A percentile compares a stretch with the other conserved stretches of the same genome.
These are phyloP conservation scores for Solanum hybrid DNA, from an alignment of 305 asterid genomes.

Conservation along the genomic window DNA sequence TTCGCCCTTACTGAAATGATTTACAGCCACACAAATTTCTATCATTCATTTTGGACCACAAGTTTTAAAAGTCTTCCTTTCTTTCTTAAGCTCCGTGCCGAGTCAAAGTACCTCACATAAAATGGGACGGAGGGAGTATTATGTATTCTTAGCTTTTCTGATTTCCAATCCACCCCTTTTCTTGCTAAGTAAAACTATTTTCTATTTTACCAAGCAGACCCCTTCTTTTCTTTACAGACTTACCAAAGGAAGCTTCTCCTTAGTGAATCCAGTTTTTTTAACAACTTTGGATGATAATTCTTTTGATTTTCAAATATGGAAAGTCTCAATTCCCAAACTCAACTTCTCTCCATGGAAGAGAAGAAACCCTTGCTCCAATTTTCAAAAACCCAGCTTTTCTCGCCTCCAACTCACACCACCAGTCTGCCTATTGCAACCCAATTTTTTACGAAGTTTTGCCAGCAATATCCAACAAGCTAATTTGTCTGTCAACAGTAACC, in stretches of 20 bases:
- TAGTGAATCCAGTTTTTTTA: background rate
- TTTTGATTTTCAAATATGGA: background rate
- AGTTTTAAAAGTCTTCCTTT: no score
- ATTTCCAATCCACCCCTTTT: no score
- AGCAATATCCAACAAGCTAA: background rate
- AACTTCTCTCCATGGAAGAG: background rate
- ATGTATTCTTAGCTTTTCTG: no score
- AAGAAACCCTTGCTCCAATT: background rate
- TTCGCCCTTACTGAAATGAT: no score
- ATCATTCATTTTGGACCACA: no score
- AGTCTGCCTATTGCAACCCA: background rate
- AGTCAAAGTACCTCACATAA: no score
- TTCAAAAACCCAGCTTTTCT: background rate
- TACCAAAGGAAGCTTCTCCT: background rate
- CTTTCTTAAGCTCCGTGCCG: no score
- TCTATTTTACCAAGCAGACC: background rate
- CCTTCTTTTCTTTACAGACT: background rate
- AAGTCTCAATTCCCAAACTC: background rate
- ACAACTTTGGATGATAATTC: background rate
- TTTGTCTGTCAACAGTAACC: background rate
- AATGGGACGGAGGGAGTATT: no score
- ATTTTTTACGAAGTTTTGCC: background rate
- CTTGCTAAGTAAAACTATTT: background rate
- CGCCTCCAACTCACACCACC: background rate
- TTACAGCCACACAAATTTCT: no score